These are phyloP conservation scores for Poa annua DNA, from an alignment of 176 grass and related monocot genomes.

Conservation along the genomic window DNA sequence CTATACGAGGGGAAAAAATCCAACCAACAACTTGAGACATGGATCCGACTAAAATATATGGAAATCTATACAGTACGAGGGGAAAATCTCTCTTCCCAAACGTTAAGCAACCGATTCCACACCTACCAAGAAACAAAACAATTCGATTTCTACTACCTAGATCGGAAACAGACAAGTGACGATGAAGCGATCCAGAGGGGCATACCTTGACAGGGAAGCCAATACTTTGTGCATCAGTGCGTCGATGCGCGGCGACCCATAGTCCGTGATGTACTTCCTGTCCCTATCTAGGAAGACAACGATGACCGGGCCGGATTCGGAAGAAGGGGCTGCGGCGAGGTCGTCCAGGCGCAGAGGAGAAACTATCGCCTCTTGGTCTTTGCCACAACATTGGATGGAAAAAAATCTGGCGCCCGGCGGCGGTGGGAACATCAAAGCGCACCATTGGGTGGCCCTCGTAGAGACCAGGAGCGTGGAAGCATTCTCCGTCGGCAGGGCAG, in stretches of 20 bases:
- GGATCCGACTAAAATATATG: too few species aligned
- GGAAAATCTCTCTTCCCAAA: too few species aligned
- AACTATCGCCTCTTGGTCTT: background rate
- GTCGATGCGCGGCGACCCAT: background rate
- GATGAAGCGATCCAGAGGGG: background rate
- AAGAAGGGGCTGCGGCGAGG: too few species aligned
- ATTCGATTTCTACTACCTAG: background rate
- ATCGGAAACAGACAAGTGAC: background rate
- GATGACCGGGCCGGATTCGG: background rate
- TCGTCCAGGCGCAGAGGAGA: background rate
- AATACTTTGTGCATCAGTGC: background rate
- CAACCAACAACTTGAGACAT: too few species aligned
- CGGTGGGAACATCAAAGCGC: background rate
- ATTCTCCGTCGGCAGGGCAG: background rate
- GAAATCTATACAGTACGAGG: too few species aligned
- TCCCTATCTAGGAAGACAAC: background rate
- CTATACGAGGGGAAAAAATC: too few species aligned
- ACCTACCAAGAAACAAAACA: background rate
- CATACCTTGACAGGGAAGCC: background rate
- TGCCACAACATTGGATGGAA: background rate
- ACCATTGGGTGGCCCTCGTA: background rate
- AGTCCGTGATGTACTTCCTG: background rate
- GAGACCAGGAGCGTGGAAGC: background rate
- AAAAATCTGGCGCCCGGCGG: background rate
- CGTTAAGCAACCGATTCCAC: background rate